Evolutionary conservation across 2,329 filamentous ascomycete genomes (phyloP).

Genomic region (Bisporella sp.): DNA sequence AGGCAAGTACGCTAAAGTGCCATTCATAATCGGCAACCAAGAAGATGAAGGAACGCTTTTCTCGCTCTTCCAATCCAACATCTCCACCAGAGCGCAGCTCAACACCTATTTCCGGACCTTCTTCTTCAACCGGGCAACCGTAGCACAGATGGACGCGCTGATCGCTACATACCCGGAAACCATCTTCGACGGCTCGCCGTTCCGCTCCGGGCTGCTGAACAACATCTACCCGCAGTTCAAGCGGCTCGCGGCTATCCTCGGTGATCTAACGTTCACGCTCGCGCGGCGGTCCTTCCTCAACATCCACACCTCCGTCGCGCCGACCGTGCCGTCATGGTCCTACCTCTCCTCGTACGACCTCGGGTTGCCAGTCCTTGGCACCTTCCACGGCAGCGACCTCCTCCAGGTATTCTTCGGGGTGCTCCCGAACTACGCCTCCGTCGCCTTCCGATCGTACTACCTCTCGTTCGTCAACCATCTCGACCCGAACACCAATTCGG

Average conservation of each 20-base stretch:
- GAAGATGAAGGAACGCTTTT: constrained; percentile 79
- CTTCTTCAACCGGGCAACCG: constrained; percentile 53
- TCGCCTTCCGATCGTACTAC: constrained; percentile 61
- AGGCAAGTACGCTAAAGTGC: constrained; percentile 51
- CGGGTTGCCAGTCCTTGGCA: constrained; percentile 65
- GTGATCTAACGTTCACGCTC: constrained; percentile 70
- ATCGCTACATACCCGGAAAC: constrained; percentile 55
- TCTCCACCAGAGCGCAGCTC: constrained; percentile 53
- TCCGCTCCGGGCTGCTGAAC: constrained; percentile 61
- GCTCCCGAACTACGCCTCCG: constrained; percentile 40
- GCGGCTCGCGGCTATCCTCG: constrained; percentile 66
- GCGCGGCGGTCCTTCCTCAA: constrained; percentile 59
- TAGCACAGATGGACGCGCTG: constrained; percentile 43
- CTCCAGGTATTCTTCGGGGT: constrained; percentile 51
- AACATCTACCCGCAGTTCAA: constrained; percentile 73
- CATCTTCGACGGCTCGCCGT: constrained; percentile 54
- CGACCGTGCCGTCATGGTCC: constrained; percentile 60
- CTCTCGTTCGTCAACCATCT: constrained; percentile 63
- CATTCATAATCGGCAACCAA: constrained; percentile 65
- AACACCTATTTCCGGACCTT: constrained; percentile 52
- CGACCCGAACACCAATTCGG: constrained; percentile 53
- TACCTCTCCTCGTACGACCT: constrained; percentile 69
- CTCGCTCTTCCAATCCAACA: constrained; percentile 59
- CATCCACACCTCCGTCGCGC: constrained; percentile 37
- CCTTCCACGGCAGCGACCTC: constrained; percentile 67